Percentiles rank a stretch among this genome's conserved stretches.
These are phyloP conservation scores for Psilocybe cubensis DNA, from an alignment of 768 basidiomycete genomes.

Conservation along the genomic window DNA sequence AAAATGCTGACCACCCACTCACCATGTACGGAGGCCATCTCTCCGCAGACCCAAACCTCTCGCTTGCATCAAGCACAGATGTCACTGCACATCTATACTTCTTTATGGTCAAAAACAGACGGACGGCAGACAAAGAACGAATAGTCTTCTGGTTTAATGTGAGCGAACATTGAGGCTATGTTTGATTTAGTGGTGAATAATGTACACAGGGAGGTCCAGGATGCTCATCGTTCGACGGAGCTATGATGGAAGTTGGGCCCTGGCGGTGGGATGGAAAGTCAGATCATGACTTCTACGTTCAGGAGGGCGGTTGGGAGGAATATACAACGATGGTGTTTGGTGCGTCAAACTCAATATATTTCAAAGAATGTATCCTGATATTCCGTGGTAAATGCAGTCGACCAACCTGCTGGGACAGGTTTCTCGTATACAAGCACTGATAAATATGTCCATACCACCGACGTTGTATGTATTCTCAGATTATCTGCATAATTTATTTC, in stretches of 20 bases:
- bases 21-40: slow-evolving; percentile 86
- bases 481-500: neutral
- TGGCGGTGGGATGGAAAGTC: slow-evolving; percentile 71
- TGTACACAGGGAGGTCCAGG: slow-evolving; percentile 85
- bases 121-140: slow-evolving; percentile 87
- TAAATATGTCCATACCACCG: slow-evolving; percentile 78
- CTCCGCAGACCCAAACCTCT: slow-evolving; percentile 70
- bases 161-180: slow-evolving; percentile 23
- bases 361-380: slow-evolving; percentile 4
- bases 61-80: slow-evolving; percentile 53
- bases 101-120: slow-evolving; percentile 85
- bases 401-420: slow-evolving; percentile 97
- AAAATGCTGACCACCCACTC: slow-evolving; percentile 71
- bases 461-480: slow-evolving; percentile 45
- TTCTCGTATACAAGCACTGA: slow-evolving; percentile 90
- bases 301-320: slow-evolving; percentile 96
- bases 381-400: slow-evolving; percentile 62
- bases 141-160: slow-evolving; percentile 98
- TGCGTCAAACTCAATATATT: slow-evolving; percentile 43
- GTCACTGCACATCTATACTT: slow-evolving; percentile 86
- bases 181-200: slow-evolving; percentile 6
- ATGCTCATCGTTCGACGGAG: slow-evolving; percentile 95
- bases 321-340: slow-evolving; percentile 93
- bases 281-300: slow-evolving; percentile 66
- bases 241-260: slow-evolving; percentile 98